Evolutionary conservation across 441 rosid species (phyloP), one percentile per base, ranked within the genome.

Genomic region (Euphorbia celastroides): DNA sequence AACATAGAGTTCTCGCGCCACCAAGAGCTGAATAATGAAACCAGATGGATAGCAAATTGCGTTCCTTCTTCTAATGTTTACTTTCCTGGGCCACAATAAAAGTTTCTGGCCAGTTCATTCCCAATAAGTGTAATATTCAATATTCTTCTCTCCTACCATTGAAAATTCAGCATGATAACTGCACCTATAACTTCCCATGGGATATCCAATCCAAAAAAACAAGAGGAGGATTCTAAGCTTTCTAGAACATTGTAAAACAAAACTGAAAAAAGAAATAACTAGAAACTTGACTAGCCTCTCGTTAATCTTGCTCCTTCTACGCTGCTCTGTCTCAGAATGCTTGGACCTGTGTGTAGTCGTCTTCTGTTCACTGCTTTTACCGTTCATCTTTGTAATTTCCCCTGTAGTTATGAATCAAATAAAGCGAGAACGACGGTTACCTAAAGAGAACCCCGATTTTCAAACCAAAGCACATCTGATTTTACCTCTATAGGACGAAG

Each of bases 261-360:
- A 34, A 34, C 9, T 34, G 38, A 34, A 34, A 34, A 34, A 34
- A 34, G 38, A 34, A 34, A 34, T 34, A 34, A 9, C 38, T 3
- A 34, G 9, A 34, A 34, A 34, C 38, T 34, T 34, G 4, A 34
- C 38, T 34, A 3, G 38, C 38, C 38, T 34, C 38, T 4, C 38
- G 9, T 34, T 34, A 9, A 34, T 34, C 38, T 34, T 34, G 38
- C 38, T 34, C 9, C 38, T 83, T 50, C 99, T 71, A 32, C 97
- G 84, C 80, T 93, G 99, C 83, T 93, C 99, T 0, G 97, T 93
- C 5, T 94, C 99, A 23, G 99, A 93, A 84, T 93, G 97, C 79
- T 91, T 93, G 28, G 97, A 93, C 71, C 99, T 82, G n/a, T 92
- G 86, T 5, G 93, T 81, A 83, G 77, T 87, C 7, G 78, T 83